These are phyloP conservation scores for Coprinopsis marcescibilis DNA, from an alignment of 768 basidiomycete species.

Conservation along the genomic window DNA sequence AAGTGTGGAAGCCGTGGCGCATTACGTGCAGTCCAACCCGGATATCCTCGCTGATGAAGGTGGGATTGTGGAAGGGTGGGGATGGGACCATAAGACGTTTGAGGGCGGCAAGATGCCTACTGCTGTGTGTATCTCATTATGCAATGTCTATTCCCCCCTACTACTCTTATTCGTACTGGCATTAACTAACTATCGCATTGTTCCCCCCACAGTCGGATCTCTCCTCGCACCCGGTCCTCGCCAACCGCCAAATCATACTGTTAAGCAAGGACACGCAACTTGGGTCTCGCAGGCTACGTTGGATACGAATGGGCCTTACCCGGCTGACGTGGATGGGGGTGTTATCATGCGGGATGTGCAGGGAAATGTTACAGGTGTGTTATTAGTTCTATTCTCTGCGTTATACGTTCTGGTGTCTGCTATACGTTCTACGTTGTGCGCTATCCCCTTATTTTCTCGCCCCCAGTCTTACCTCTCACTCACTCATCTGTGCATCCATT, in stretches of 20 bases:
- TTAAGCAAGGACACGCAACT: conserved; percentile 82
- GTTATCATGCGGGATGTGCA: conserved; percentile 60
- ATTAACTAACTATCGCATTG: too few relatives aligned
- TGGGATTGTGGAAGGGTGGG: conserved; percentile 72
- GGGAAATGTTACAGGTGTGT: conserved; percentile 67
- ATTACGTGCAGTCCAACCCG: conserved; percentile 53
- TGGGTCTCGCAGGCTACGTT: conserved; percentile 74
- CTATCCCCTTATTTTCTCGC: background rate
- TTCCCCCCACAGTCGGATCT: conserved; percentile 54
- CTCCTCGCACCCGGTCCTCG: conserved; percentile 64
- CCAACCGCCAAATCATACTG: conserved; percentile 67
- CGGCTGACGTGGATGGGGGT: conserved; percentile 74
- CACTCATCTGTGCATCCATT: conserved; percentile 1
- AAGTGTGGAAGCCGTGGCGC: conserved; percentile 53
- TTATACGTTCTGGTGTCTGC: too few relatives aligned
- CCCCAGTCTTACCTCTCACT: background rate
- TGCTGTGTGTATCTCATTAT: conserved; percentile 41
- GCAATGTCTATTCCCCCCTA: conserved; percentile 1
- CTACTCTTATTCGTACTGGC: too few relatives aligned
- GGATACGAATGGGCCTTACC: conserved; percentile 52
- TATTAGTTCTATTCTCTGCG: background rate
- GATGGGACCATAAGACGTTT: conserved; percentile 91
- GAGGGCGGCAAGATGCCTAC: conserved; percentile 54
- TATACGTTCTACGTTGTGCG: too few relatives aligned
- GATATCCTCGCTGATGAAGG: conserved; percentile 49